phyloP scores from a whole-genome alignment of 2,329 filamentous ascomycete genomes.

The Penicillium sp. region DNA sequence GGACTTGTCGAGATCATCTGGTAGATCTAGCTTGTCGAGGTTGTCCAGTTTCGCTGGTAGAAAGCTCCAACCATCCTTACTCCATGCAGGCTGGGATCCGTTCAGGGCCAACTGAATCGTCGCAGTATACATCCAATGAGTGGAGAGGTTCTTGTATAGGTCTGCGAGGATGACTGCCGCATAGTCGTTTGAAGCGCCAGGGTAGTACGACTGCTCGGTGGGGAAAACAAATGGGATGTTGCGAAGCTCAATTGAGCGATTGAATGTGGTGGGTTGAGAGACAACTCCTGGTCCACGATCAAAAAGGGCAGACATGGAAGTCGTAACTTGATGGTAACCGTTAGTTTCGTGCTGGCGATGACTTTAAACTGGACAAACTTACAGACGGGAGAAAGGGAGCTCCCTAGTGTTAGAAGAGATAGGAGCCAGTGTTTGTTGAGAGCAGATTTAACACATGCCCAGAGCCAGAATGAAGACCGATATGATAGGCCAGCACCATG shows the following conservation, averaged over 20 bases:
- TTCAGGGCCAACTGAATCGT: conserved; percentile 16
- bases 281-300: conserved; percentile 11
- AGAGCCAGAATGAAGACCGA: conserved; percentile 15
- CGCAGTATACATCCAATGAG: conserved; percentile 19
- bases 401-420: conserved; percentile 8
- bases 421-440: conserved; percentile 18
- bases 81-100: conserved; percentile 18
- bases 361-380: background rate
- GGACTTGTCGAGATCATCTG: background rate
- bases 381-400: conserved; percentile 14
- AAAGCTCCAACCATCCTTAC: conserved; percentile 21
- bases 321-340: conserved; percentile 7
- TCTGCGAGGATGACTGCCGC: conserved; percentile 1
- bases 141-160: conserved; percentile 12
- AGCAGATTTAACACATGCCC: conserved; percentile 12
- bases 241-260: conserved; percentile 11
- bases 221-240: conserved; percentile 12
- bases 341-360: background rate
- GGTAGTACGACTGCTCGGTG: conserved; percentile 1
- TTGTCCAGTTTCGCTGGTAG: conserved; percentile 1
- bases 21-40: background rate
- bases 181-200: conserved; percentile 4
- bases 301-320: conserved; percentile 17
- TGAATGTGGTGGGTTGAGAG: conserved; percentile 2
- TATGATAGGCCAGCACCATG: conserved; percentile 13